phyloP scores from a whole-genome alignment of 2,329 filamentous ascomycete genomes.

The Pestalotiopsis sp. region DNA sequence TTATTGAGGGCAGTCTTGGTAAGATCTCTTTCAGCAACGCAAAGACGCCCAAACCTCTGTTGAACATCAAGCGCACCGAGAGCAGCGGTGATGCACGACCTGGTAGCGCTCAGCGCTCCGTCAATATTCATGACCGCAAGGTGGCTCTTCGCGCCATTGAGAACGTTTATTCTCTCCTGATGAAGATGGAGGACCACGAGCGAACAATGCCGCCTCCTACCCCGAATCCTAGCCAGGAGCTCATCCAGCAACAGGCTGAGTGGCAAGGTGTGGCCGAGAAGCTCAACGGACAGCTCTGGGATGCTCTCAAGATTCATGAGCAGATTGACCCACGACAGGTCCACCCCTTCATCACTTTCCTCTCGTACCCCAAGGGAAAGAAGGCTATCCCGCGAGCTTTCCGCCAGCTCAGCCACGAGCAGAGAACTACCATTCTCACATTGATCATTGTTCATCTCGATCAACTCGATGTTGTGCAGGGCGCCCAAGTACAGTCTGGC shows the following conservation, averaged over 20 bases:
- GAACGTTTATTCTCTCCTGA: conserved; percentile 81
- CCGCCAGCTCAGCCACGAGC: conserved; percentile 87
- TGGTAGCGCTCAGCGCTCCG: conserved; percentile 44
- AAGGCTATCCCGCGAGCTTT: conserved; percentile 95
- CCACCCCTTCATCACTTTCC: conserved; percentile 94
- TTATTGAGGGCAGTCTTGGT: conserved; percentile 92
- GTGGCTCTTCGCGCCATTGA: conserved; percentile 85
- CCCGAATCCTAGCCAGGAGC: conserved; percentile 65
- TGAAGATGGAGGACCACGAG: conserved; percentile 93
- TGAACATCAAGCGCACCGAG: conserved; percentile 92
- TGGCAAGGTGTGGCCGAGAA: conserved; percentile 73
- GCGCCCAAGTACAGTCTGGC: conserved; percentile 73
- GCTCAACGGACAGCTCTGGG: conserved; percentile 84
- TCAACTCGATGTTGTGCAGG: conserved; percentile 84
- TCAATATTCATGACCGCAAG: conserved; percentile 72
- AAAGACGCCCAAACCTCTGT: conserved; percentile 91
- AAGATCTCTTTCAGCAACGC: conserved; percentile 99
- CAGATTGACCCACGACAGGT: conserved; percentile 77
- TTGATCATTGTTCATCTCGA: conserved; percentile 96
- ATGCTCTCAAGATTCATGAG: conserved; percentile 87
- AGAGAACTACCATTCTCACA: conserved; percentile 92
- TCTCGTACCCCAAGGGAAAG: conserved; percentile 95
- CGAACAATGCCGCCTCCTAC: conserved; percentile 69
- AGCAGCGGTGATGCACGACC: conserved; percentile 61
- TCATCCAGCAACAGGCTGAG: conserved; percentile 74